Evolutionary conservation across 202 grass and related monocot species (phyloP), one percentile per base, ranked within the genome.

Genomic region (Hordeum pubiflorum): DNA sequence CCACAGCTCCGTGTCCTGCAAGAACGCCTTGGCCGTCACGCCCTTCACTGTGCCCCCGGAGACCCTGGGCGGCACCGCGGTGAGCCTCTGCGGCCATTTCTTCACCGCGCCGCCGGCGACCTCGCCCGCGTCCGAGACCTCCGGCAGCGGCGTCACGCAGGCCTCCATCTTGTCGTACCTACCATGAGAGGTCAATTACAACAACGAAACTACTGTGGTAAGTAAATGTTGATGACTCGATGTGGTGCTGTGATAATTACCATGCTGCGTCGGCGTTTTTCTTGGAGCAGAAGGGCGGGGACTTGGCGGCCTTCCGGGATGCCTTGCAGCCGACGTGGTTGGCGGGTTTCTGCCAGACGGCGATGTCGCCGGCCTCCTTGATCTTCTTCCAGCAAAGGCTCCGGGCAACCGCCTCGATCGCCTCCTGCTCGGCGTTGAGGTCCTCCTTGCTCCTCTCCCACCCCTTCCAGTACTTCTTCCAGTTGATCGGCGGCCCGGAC

Each of bases 151-250:
- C 36, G 85, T 92, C 9, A 94, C 79, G 87, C 94, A 97, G 4
- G 87, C 58, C 87, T 89, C 91, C 94, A 94, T 90, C 69, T 94
- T 97, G 43, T 94, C 89, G 78, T 97, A 97, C 94, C 94, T 97
- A 58, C 12, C 6, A 15, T 9, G 8, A 71, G 1, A 46, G 8
- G 9, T 18, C 31, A 41, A 17, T 82, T 18, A 80, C 43, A 72
- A 40, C 75, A 29, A 67, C 7, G 69, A 61, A 77, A 56, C 13
- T 26, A 4, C 40, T 3, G 31, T 32, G 2, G 55, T 60, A 63
- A 9, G 1, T 6, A 14, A 23, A 22, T 29, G 37, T n/a, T 1
- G 11, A 21, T 63, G 58, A 12, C n/a, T 74, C 15, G 29, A 40
- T n/a, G 22, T 26, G n/a, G 54, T 46, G 67, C 22, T 46, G 13